Conservation (phyloP, 495 filamentous ascomycete genomes). For the Antarctomyces pellizariae region DNA sequence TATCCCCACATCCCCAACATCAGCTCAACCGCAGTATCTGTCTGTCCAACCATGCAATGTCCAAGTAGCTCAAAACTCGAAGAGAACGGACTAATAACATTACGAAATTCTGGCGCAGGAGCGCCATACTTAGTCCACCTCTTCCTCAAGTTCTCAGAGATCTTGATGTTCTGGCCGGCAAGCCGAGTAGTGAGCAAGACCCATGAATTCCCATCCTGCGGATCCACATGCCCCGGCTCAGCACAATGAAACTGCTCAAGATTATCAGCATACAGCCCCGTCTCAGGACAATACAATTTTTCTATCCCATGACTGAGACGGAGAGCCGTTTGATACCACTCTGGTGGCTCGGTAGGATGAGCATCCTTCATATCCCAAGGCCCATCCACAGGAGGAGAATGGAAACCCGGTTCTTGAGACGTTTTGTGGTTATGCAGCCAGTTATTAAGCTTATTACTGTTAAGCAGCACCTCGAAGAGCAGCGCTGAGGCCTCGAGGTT, state of each 20-base stretch:
- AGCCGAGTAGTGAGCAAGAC: slow-evolving; percentile 15
- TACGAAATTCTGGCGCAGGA: slow-evolving; percentile 30
- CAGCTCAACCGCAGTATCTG: slow-evolving; percentile 27
- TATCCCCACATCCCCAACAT: slow-evolving; percentile 35
- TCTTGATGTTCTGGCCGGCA: slow-evolving; percentile 11
- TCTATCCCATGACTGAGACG: slow-evolving; percentile 10
- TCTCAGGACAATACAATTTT: slow-evolving; percentile 12
- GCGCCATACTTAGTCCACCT: slow-evolving; percentile 37
- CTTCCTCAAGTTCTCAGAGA: slow-evolving; percentile 21
- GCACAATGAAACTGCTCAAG: slow-evolving; percentile 10
- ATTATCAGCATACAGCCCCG: slow-evolving; percentile 16
- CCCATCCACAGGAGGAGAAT: too few relatives aligned
- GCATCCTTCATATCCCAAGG: too few relatives aligned
- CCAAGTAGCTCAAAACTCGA: slow-evolving; percentile 36
- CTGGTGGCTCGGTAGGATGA: too few relatives aligned
- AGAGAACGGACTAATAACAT: slow-evolving; percentile 36
- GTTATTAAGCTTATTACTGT: slow-evolving; percentile 14
- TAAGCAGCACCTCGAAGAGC: slow-evolving; percentile 14
- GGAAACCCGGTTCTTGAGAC: too few relatives aligned
- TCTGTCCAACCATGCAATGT: slow-evolving; percentile 24
- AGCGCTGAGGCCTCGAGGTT: slow-evolving; percentile 23
- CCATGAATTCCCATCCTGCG: slow-evolving; percentile 28
- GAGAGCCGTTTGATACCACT: slow-evolving; percentile 6
- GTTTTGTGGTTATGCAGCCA: slow-evolving; percentile 9
- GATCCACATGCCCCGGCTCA: slow-evolving; percentile 12